Base-by-base conservation (phyloP, 768 basidiomycete genomes). In the Terana coerulea region DNA sequence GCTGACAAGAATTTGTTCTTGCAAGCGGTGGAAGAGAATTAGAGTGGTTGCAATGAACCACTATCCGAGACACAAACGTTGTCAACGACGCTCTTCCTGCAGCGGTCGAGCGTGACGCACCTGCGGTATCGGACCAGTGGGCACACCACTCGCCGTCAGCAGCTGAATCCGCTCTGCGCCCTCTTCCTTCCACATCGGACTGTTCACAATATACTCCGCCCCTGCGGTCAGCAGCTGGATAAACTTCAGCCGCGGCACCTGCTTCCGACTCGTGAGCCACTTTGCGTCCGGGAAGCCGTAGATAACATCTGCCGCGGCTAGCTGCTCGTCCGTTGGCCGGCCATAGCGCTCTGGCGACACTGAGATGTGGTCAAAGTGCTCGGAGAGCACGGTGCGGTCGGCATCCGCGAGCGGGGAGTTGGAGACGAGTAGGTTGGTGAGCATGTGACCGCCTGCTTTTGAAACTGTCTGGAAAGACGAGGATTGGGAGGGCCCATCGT, bases 201-300 rank as follows among this genome's bases (percentile, higher is more conserved):
- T 40, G 14, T 29, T 25, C 14, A 52, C 14, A 17, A 49, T 22
- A n/a, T 4, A 19, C 10, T 56, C 55, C 19, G 25, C 35, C 5
- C 55, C 55, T 26, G 55, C 55, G n/a, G 46, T 52, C 6, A 8
- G 28, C 10, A 56, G 55, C 47, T 56, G 55, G 29, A 56, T 37
- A 26, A 53, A 49, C 40, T 46, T 47, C 24, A 56, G 31, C n/a
- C 34, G 43, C 15, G 55, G 55, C 5, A 46, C 51, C 34, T 50
- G 41, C 15, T 15, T 22, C 10, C 24, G 14, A 21, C 30, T 2
- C 10, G 25, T n/a, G 3, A 56, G 28, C 9, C 29, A 21, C 30
- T 28, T 26, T 3, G 37, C 37, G 11, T 21, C 9, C 15, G 42
- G 51, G 14, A 41, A 30, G 9, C 51, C 51, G 51, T 49, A 52